Conservation (phyloP, 768 basidiomycete species). For the Postia placenta region DNA sequence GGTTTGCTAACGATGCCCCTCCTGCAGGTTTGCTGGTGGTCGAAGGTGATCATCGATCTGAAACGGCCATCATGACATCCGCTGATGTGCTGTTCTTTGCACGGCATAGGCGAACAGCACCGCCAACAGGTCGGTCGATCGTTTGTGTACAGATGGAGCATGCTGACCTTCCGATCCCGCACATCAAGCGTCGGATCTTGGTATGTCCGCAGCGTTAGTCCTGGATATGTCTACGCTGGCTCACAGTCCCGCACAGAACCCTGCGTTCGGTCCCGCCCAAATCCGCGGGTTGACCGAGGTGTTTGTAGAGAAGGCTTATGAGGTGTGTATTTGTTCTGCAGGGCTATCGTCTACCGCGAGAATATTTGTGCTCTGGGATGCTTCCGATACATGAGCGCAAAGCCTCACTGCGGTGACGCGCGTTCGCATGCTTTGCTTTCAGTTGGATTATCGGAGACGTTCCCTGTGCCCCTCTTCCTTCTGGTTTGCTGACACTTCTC, state of each 20-base stretch:
- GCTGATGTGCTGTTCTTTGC: neutral
- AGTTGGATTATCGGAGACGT: too few species aligned
- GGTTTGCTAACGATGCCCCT: neutral
- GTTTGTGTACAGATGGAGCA: neutral
- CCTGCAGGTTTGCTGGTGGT: constrained; percentile 42
- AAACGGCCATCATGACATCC: neutral
- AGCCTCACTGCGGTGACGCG: too few species aligned
- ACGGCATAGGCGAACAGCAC: constrained; percentile 1
- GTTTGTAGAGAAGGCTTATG: constrained; percentile 48
- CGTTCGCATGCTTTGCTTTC: too few species aligned
- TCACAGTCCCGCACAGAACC: constrained; percentile 51
- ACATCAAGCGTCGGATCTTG: constrained; percentile 1
- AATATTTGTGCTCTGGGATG: too few species aligned
- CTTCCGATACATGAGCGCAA: too few species aligned
- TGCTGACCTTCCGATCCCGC: neutral
- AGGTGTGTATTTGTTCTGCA: constrained; percentile 27
- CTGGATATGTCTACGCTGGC: too few species aligned
- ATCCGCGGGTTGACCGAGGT: constrained; percentile 50
- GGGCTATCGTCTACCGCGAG: too few species aligned
- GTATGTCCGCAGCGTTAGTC: neutral
- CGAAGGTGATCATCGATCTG: constrained; percentile 21
- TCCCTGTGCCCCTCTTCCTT: neutral
- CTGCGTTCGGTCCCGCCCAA: constrained; percentile 58
- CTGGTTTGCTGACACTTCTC: neutral
- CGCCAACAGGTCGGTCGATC: constrained; percentile 1